These are phyloP conservation scores for Chrysanthemum lavandulifolium DNA, from an alignment of 129 eudicot genomes.

Conservation along the genomic window DNA sequence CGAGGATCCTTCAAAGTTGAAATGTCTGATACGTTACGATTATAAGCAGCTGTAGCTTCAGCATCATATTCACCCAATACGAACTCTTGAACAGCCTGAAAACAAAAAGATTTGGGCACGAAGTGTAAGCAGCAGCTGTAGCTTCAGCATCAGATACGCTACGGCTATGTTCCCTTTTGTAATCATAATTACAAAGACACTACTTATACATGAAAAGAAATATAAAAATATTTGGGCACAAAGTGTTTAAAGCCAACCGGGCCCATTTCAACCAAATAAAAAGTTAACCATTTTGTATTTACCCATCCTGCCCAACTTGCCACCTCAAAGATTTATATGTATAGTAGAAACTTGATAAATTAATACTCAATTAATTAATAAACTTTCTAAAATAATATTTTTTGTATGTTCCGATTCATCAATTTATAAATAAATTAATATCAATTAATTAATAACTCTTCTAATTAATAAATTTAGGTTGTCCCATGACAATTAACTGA, in stretches of 20 bases:
- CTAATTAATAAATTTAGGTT: no score
- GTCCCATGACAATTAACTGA: no score
- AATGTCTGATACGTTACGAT: slow-evolving; percentile 71
- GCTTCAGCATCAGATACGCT: no score
- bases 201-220: background rate
- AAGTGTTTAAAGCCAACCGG: background rate
- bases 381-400: no score
- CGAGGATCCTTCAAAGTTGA: slow-evolving; percentile 96
- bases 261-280: background rate
- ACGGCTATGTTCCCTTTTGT: no score
- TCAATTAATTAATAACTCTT: no score
- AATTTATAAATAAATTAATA: no score
- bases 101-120: background rate
- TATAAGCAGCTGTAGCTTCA: slow-evolving; percentile 83
- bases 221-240: no score
- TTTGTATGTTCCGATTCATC: no score
- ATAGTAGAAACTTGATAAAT: no score
- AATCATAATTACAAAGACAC: background rate
- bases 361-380: no score
- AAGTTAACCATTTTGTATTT: background rate
- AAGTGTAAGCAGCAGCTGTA: background rate
- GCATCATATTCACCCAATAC: slow-evolving; percentile 77
- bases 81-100: slow-evolving; percentile 83
- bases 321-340: background rate
- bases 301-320: background rate